phyloP scores from a whole-genome alignment of 2,329 filamentous ascomycete genomes.

The Ophiostoma sp. region DNA sequence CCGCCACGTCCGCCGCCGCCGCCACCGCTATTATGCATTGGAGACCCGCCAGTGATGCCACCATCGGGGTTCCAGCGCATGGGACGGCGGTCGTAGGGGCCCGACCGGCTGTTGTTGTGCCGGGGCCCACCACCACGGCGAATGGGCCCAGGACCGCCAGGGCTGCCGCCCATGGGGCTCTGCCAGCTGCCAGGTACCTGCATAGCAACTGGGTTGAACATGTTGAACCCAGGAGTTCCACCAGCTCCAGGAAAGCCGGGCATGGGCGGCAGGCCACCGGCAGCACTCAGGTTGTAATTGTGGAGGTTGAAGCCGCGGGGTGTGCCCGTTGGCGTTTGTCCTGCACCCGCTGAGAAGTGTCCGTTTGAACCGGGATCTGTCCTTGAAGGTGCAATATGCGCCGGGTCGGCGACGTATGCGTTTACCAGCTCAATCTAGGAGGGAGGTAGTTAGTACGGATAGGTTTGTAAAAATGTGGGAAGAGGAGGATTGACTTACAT shows the following conservation, averaged over 20 bases:
- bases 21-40: slow-evolving; percentile 51
- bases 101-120: slow-evolving; percentile 63
- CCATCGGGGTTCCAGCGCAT: slow-evolving; percentile 51
- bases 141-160: slow-evolving; percentile 58
- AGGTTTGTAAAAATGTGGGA: slow-evolving; percentile 9
- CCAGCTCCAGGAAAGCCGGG: slow-evolving; percentile 55
- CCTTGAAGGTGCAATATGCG: slow-evolving; percentile 89
- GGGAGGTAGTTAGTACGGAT: slow-evolving; percentile 5
- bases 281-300: slow-evolving; percentile 59
- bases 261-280: slow-evolving; percentile 57
- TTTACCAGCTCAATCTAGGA: slow-evolving; percentile 83
- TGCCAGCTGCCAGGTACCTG: slow-evolving; percentile 51
- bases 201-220: slow-evolving; percentile 55
- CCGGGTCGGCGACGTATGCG: slow-evolving; percentile 88
- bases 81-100: slow-evolving; percentile 71
- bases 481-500: slow-evolving; percentile 59
- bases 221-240: slow-evolving; percentile 35
- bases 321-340: slow-evolving; percentile 76
- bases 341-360: slow-evolving; percentile 81
- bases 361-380: slow-evolving; percentile 95
- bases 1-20: slow-evolving; percentile 43
- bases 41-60: slow-evolving; percentile 35
- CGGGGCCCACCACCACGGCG: slow-evolving; percentile 60
- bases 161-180: slow-evolving; percentile 47
- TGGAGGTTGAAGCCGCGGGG: slow-evolving; percentile 88